Evolutionary conservation across 2,329 filamentous ascomycete species (phyloP), one percentile per base, ranked within the genome.

Genomic region (Aplosporella prunicola): DNA sequence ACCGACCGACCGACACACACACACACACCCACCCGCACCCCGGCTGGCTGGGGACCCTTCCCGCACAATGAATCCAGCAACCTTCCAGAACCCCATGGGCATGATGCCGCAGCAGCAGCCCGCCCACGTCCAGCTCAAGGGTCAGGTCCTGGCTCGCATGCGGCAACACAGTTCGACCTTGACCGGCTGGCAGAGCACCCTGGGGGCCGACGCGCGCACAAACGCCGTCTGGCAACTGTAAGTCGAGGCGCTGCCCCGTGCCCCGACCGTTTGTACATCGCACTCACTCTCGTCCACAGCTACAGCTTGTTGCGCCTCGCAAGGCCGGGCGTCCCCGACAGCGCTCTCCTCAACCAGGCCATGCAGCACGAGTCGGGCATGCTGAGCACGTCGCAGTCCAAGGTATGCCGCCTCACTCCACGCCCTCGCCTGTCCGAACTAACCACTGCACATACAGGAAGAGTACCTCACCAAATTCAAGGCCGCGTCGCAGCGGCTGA

Each of bases 191-290:
- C 32, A 35, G 20, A 14, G 20, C 14, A 15, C 25, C 11, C 20
- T 35, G 9, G 26, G 17, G 10, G 15, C 32, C 9, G 26, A 35
- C 15, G 26, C 30, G 17, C 32, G 38, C 11, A 18, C 32, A 8
- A 23, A 33, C 9, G 28, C 33, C 20, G 20, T 40, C n/a, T 31
- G 26, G 32, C 29, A 35, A 15, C 24, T 40, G 38, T 40, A 40
- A 26, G 35, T 26, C 2, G 9, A 20, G 14, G 13, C 18, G 5
- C 7, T n/a, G 4, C 9, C 8, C 11, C 27, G 11, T n/a, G 22
- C 22, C 22, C 20, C 1, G n/a, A 25, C 5, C 15, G 28, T 15
- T 31, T 27, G 22, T 16, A n/a, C 4, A 4, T 14, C n/a, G 5
- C 10, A 10, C 13, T 20, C 10, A 9, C 38, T 40, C 9, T 35